Evolutionary conservation across 1,139 yeast genomes (phyloP).

Genomic region (Entelexis paramagnoliae): DNA sequence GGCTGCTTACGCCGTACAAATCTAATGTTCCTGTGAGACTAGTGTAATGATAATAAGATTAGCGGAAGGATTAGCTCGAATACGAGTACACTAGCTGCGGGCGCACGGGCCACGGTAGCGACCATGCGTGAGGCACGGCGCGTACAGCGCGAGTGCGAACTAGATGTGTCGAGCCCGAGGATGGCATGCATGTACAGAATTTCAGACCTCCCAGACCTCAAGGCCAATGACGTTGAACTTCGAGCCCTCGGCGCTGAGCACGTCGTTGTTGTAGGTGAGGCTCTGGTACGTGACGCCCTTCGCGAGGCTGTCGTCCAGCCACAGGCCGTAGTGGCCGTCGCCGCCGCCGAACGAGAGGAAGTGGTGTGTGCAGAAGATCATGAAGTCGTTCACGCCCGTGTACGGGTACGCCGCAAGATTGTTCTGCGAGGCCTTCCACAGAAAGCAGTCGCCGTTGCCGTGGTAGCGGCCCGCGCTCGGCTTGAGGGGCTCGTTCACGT

Average conservation of each 20-base stretch:
- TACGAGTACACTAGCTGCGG: too few relatives aligned
- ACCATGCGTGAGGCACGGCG: too few relatives aligned
- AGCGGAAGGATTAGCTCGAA: too few relatives aligned
- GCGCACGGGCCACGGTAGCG: too few relatives aligned
- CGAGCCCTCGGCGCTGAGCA: constrained; percentile 48
- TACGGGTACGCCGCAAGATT: constrained; percentile 76
- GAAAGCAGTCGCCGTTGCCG: constrained; percentile 92
- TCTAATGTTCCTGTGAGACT: too few relatives aligned
- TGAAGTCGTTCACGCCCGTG: constrained; percentile 80
- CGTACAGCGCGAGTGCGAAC: too few relatives aligned
- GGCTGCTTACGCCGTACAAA: too few relatives aligned
- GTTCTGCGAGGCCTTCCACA: constrained; percentile 49
- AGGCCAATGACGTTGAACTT: constrained; percentile 66
- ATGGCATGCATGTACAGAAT: background rate
- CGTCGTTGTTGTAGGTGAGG: constrained; percentile 84
- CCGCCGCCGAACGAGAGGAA: constrained; percentile 89
- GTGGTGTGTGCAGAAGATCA: constrained; percentile 67
- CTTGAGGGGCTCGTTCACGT: constrained; percentile 60
- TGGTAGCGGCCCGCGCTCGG: constrained; percentile 67
- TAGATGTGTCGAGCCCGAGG: too few relatives aligned
- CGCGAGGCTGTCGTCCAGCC: constrained; percentile 66
- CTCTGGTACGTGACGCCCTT: constrained; percentile 71
- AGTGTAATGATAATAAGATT: too few relatives aligned
- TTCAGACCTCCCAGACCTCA: constrained; percentile 58
- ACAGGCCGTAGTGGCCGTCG: constrained; percentile 82